Evolutionary conservation across 192 early-diverging fungal genomes (phyloP).

Genomic region (Spizellomyces punctatus): DNA sequence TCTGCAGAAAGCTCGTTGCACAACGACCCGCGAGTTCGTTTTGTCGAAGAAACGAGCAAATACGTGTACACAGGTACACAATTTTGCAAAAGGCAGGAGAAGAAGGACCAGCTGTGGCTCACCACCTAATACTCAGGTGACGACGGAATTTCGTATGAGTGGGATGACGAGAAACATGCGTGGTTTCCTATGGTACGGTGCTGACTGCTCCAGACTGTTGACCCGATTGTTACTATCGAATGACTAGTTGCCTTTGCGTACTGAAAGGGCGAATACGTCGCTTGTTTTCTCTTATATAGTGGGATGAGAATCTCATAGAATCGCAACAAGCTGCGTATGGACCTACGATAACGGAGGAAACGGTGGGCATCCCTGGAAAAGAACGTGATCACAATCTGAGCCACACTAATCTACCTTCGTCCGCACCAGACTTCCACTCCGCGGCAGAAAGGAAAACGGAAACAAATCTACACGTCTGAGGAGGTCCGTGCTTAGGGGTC

Average conservation of each 20-base stretch:
- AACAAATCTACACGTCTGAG: slow-evolving; percentile 49
- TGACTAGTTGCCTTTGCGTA: not conserved
- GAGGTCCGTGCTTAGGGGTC: slow-evolving; percentile 30
- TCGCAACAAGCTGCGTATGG: slow-evolving; percentile 71
- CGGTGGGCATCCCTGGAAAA: slow-evolving; percentile 23
- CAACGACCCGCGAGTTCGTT: slow-evolving; percentile 59
- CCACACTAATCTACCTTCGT: not conserved
- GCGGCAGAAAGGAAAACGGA: slow-evolving; percentile 48
- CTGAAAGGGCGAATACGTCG: not conserved
- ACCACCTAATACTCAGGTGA: slow-evolving; percentile 49
- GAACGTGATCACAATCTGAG: not conserved
- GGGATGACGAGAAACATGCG: slow-evolving; percentile 72
- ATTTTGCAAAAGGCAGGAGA: not conserved
- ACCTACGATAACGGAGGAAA: slow-evolving; percentile 59
- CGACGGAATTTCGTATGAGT: slow-evolving; percentile 83
- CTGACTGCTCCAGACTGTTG: not conserved
- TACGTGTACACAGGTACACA: slow-evolving; percentile 63
- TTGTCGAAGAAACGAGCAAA: slow-evolving; percentile 72
- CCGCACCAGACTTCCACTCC: too few species aligned
- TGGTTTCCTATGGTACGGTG: slow-evolving; percentile 88
- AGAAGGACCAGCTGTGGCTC: not conserved
- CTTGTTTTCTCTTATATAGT: slow-evolving; percentile 1
- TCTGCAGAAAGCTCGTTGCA: not conserved
- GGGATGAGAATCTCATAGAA: slow-evolving; percentile 57
- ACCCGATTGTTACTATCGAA: not conserved